Conservation (phyloP, 1,284 basidiomycete species). For the Serendipita sp. region DNA sequence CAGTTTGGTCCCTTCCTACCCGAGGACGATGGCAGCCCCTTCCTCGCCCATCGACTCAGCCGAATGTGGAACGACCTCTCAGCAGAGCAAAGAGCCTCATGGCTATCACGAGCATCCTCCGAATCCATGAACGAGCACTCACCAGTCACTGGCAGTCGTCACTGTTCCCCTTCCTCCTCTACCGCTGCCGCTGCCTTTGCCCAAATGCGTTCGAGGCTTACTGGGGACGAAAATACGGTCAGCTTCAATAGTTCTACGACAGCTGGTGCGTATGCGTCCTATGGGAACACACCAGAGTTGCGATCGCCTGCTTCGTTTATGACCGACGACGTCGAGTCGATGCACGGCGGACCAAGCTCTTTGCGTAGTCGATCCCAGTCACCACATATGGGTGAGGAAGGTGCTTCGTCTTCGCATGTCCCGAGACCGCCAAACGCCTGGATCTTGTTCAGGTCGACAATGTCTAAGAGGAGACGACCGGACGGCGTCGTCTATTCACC, state of each 20-base stretch:
- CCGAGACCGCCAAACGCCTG: not conserved
- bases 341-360: not conserved
- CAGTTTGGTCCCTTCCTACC: not conserved
- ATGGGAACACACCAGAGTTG: not conserved
- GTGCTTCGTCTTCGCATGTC: not conserved
- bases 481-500: not conserved
- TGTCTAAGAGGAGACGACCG: not conserved
- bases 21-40: not conserved
- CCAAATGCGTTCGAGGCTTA: not conserved
- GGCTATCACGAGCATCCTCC: not conserved
- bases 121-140: not conserved
- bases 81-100: not conserved
- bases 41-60: not conserved
- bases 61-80: conserved; percentile 5
- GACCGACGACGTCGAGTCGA: not conserved
- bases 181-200: not conserved
- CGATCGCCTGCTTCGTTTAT: not conserved
- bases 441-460: conserved; percentile 1
- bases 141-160: not conserved
- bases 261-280: not conserved
- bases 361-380: not conserved
- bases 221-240: no score
- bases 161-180: not conserved
- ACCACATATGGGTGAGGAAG: not conserved
- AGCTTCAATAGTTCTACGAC: not conserved